Percentiles rank a stretch among this genome's conserved stretches.
These are phyloP conservation scores for Sarocladiaceae sp. DNA, from an alignment of 2,329 filamentous ascomycete species.

Conservation along the genomic window DNA sequence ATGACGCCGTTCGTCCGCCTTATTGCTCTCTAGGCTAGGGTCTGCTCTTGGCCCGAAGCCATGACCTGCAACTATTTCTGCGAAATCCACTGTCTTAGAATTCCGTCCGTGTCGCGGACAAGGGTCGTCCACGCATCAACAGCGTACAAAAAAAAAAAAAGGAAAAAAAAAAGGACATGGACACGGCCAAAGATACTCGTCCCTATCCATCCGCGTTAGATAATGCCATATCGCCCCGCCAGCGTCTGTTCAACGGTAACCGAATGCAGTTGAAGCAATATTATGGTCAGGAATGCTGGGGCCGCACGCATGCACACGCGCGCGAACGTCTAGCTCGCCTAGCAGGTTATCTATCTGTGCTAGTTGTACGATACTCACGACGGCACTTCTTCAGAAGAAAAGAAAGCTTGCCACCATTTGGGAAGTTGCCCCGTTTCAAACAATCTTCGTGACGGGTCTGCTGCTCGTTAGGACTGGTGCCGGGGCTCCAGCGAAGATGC, in stretches of 20 bases:
- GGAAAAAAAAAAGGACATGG: too few relatives aligned
- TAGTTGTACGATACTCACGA: too few relatives aligned
- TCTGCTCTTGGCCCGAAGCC: conserved; percentile 7
- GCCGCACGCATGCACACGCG: not conserved
- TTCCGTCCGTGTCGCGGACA: not conserved
- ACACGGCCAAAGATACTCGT: too few relatives aligned
- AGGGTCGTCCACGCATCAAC: conserved; percentile 1
- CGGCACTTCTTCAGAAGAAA: conserved; percentile 1
- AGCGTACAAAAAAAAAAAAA: too few relatives aligned
- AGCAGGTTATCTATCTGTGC: too few relatives aligned
- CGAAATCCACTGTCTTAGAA: conserved; percentile 2
- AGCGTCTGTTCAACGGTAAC: not conserved
- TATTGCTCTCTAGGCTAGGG: not conserved
- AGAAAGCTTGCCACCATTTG: conserved; percentile 7
- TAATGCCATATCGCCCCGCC: not conserved
- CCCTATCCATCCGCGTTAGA: too few relatives aligned
- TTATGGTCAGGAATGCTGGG: not conserved
- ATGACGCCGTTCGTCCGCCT: not conserved
- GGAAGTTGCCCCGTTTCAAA: conserved; percentile 9
- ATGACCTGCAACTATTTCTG: conserved; percentile 2
- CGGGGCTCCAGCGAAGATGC: not conserved
- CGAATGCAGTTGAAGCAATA: not conserved
- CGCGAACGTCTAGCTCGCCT: too few relatives aligned
- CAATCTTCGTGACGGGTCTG: not conserved
- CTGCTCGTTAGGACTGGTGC: not conserved